These are phyloP conservation scores for Botrytis byssoidea DNA, from an alignment of 2,329 filamentous ascomycete genomes.

Conservation along the genomic window DNA sequence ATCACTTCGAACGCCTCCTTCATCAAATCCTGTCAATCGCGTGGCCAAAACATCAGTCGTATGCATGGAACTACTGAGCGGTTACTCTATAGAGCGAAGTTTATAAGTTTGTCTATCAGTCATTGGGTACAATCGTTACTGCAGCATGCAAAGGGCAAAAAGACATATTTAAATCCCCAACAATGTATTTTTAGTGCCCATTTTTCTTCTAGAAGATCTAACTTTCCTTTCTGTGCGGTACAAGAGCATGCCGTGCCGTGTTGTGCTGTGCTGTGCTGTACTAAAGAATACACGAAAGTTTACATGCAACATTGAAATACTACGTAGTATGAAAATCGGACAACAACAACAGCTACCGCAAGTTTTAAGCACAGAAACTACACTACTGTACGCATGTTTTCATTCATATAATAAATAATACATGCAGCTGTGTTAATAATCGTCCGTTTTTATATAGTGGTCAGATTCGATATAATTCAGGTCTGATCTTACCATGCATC, in stretches of 20 bases:
- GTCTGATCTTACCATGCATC: background rate
- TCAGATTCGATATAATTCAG: background rate
- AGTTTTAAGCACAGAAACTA: background rate
- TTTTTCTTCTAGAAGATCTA: conserved; percentile 14
- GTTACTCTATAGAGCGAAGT: background rate
- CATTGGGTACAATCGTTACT: background rate
- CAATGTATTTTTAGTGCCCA: conserved; percentile 7
- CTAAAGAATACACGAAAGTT: conserved; percentile 5
- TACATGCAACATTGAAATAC: conserved; percentile 16
- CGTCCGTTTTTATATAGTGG: background rate
- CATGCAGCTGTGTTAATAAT: conserved; percentile 7
- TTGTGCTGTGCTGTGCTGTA: background rate
- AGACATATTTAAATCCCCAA: background rate
- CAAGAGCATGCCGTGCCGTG: background rate
- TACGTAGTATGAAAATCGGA: conserved; percentile 16
- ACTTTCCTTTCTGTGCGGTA: conserved; percentile 3
- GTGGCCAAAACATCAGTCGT: conserved; percentile 1
- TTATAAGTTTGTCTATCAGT: background rate
- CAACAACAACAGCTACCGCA: background rate
- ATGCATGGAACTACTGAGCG: background rate
- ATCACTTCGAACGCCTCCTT: background rate
- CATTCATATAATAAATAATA: background rate
- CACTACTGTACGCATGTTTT: background rate
- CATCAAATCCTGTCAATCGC: conserved; percentile 9
- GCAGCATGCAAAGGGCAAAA: background rate